phyloP scores from a whole-genome alignment of 202 grass and related monocot species.

The Setaria italica region DNA sequence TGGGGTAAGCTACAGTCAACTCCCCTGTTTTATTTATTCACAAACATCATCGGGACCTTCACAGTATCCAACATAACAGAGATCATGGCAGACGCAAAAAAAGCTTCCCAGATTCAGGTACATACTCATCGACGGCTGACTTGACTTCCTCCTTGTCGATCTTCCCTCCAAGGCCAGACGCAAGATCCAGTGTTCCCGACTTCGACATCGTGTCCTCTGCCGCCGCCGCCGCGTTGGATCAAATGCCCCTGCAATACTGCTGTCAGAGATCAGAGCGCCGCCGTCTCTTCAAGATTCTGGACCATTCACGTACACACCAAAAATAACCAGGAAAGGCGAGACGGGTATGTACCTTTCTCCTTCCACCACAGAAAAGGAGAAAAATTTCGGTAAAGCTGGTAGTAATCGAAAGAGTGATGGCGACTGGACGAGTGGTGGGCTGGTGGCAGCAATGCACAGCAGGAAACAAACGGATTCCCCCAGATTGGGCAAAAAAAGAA shows the following conservation, averaged over 20 bases:
- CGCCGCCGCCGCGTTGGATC: no score
- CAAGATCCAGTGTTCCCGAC: conserved; percentile 80
- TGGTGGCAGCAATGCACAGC: not conserved
- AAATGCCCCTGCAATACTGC: conserved; percentile 11
- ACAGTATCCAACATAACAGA: not conserved
- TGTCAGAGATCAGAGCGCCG: not conserved
- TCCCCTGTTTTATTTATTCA: conserved; percentile 7
- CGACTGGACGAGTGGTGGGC: conserved; percentile 4
- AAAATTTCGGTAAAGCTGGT: not conserved
- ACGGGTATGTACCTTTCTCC: not conserved
- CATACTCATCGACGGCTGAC: conserved; percentile 85
- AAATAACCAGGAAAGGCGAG: not conserved
- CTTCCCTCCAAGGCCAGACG: conserved; percentile 75
- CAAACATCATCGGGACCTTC: not conserved
- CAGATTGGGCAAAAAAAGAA: no score
- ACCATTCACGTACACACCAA: not conserved
- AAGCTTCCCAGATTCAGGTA: not conserved
- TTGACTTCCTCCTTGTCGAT: conserved; percentile 80
- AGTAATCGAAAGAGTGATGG: not conserved
- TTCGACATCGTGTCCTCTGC: conserved; percentile 65
- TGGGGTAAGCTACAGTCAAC: not conserved
- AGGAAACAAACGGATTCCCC: not conserved
- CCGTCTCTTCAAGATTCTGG: not conserved
- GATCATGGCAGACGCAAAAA: not conserved
- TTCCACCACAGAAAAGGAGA: not conserved